A percentile compares a stretch with the other conserved stretches of the same genome.
Evolutionary conservation across 1,139 yeast genomes (phyloP).

Genomic region (Suzukiozyma palmioleophila): DNA sequence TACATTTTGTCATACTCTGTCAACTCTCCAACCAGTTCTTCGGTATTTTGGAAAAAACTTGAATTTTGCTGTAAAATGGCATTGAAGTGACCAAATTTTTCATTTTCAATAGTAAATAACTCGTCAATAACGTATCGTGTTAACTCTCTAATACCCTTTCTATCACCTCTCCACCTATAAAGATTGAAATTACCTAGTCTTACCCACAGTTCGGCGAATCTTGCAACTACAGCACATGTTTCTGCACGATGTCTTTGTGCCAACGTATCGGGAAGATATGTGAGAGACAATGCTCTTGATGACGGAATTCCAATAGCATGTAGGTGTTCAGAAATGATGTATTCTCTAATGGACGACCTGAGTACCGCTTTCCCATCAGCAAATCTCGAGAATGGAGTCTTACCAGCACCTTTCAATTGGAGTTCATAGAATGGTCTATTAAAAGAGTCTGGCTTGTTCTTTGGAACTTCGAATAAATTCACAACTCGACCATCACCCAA

Average conservation of each 20-base stretch:
- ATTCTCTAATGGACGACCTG: slow-evolving; percentile 84
- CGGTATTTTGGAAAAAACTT: slow-evolving; percentile 17
- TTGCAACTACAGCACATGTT: slow-evolving; percentile 77
- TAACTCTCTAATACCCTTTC: slow-evolving; percentile 55
- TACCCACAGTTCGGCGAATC: slow-evolving; percentile 86
- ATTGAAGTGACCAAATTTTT: slow-evolving; percentile 34
- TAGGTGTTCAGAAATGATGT: slow-evolving; percentile 77
- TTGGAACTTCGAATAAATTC: slow-evolving; percentile 66
- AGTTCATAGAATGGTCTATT: slow-evolving; percentile 50
- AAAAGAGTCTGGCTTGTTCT: slow-evolving; percentile 19
- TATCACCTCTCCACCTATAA: slow-evolving; percentile 69
- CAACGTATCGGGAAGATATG: slow-evolving; percentile 65
- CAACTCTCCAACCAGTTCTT: slow-evolving; percentile 28
- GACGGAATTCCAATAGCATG: slow-evolving; percentile 82
- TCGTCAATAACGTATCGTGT: slow-evolving; percentile 73
- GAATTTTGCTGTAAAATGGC: slow-evolving; percentile 13
- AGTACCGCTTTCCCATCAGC: slow-evolving; percentile 96
- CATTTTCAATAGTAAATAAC: slow-evolving; percentile 41
- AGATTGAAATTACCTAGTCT: slow-evolving; percentile 89
- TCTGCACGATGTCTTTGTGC: slow-evolving; percentile 75
- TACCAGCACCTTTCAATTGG: slow-evolving; percentile 89
- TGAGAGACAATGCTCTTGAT: slow-evolving; percentile 74
- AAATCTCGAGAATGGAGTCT: slow-evolving; percentile 87
- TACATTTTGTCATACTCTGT: slow-evolving; percentile 70
- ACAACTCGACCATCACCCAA: slow-evolving; percentile 93